Percentiles rank a stretch among this genome's conserved stretches.
phyloP scores from a whole-genome alignment of 1,139 yeast genomes.

The Taphrina deformans region DNA sequence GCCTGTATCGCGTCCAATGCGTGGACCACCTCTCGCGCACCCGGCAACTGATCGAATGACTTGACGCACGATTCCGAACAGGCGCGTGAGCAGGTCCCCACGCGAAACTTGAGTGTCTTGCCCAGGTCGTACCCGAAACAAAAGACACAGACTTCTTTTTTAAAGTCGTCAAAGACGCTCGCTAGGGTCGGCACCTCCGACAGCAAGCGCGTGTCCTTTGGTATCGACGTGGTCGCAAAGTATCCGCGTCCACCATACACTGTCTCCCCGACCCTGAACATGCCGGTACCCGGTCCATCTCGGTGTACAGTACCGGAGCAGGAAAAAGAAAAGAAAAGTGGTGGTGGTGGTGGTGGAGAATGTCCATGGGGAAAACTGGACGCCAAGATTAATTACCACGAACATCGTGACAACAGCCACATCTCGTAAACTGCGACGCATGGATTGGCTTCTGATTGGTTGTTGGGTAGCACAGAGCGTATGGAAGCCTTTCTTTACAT shows the following conservation, averaged over 20 bases:
- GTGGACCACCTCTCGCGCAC: neutral
- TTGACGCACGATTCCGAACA: constrained; percentile 23
- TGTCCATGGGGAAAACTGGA: no score
- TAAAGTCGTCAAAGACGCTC: constrained; percentile 56
- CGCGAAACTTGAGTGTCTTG: constrained; percentile 51
- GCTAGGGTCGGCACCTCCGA: constrained; percentile 53
- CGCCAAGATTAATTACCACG: neutral
- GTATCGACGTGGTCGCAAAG: constrained; percentile 52
- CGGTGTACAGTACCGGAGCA: no score
- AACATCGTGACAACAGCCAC: no score
- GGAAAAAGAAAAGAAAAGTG: no score
- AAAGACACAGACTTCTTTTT: constrained; percentile 63
- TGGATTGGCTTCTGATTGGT: no score
- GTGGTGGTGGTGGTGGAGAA: no score
- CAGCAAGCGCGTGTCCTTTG: constrained; percentile 49
- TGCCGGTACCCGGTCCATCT: neutral
- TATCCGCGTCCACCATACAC: constrained; percentile 63
- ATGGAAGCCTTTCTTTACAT: no score
- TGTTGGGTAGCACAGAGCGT: no score
- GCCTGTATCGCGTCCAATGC: neutral
- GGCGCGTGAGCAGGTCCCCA: constrained; percentile 34
- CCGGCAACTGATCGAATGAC: neutral
- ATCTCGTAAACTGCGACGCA: no score
- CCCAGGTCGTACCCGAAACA: constrained; percentile 57
- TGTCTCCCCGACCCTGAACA: constrained; percentile 40